Evolutionary conservation across 73 alveolate species (phyloP).

Genomic region (Paramecium pentaurelia): DNA sequence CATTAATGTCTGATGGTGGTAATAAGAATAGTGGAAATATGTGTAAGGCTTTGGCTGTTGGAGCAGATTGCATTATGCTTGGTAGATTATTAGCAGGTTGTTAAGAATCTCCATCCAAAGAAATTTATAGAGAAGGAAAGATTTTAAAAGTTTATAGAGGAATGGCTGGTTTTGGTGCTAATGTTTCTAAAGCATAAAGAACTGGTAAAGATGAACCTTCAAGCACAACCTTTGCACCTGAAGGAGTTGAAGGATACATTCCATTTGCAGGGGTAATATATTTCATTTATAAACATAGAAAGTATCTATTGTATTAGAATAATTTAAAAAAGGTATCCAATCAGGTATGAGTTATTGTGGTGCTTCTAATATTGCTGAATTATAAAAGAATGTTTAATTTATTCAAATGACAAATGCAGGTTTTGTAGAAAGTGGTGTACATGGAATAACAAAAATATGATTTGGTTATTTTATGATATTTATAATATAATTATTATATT

Average conservation of each 20-base stretch:
- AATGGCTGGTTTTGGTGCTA: constrained; percentile 70
- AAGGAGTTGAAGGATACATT: constrained; percentile 67
- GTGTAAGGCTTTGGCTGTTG: constrained; percentile 66
- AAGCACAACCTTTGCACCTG: constrained; percentile 56
- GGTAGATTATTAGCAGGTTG: constrained; percentile 68
- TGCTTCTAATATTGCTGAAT: constrained; percentile 47
- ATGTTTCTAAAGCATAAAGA: constrained; percentile 60
- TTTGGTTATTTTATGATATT: background rate
- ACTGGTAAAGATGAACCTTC: constrained; percentile 57
- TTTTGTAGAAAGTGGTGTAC: constrained; percentile 65
- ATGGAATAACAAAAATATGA: constrained; percentile 24
- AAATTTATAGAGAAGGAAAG: constrained; percentile 62
- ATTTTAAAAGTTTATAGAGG: constrained; percentile 63
- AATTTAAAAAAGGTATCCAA: constrained; percentile 48
- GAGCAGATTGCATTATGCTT: constrained; percentile 70
- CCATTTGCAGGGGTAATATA: constrained; percentile 64
- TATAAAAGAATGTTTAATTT: constrained; percentile 54
- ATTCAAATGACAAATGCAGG: constrained; percentile 53
- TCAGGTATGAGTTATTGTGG: constrained; percentile 68
- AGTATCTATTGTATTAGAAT: constrained; percentile 42
- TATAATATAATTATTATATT: background rate
- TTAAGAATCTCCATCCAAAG: constrained; percentile 60
- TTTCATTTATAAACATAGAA: background rate
- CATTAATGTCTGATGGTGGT: constrained; percentile 70
- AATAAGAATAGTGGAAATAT: constrained; percentile 64